These are phyloP conservation scores for Schizochytrium sp. DNA, from an alignment of 108 stramenopile species.

Conservation along the genomic window DNA sequence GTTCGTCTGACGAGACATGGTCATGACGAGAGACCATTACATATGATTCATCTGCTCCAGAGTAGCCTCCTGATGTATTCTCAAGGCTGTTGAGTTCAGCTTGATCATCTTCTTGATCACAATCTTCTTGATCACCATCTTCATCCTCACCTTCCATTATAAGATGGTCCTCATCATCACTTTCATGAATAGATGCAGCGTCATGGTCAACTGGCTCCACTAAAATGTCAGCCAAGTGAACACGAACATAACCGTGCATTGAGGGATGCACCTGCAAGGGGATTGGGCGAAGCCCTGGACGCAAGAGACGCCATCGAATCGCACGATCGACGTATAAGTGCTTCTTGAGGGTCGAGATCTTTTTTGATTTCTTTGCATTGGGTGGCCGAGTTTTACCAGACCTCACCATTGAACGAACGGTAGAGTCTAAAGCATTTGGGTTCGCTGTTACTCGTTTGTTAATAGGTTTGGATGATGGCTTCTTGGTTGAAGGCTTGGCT, in stretches of 20 bases:
- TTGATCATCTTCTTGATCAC: not conserved
- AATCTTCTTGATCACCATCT: not conserved
- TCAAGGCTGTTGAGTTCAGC: not conserved
- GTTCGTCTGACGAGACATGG: too few relatives aligned
- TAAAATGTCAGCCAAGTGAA: not conserved
- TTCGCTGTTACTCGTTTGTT: not conserved
- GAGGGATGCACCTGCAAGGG: slow-evolving; percentile 40
- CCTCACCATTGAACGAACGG: not conserved
- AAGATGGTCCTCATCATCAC: slow-evolving; percentile 7
- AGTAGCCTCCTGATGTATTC: too few relatives aligned
- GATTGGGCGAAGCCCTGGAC: slow-evolving; percentile 10
- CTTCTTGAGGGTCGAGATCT: slow-evolving; percentile 20
- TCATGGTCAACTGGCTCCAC: not conserved
- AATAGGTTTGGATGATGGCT: not conserved
- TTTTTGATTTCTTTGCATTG: not conserved
- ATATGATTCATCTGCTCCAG: too few relatives aligned
- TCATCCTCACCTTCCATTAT: slow-evolving; percentile 3
- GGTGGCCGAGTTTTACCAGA: not conserved
- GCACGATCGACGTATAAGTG: not conserved
- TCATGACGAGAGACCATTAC: too few relatives aligned
- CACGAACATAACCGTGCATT: not conserved
- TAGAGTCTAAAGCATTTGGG: slow-evolving; percentile 33
- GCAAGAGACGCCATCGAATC: not conserved
- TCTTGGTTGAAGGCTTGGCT: not conserved
- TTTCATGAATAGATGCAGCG: not conserved